Percentiles rank a stretch among this genome's conserved stretches.
Evolutionary conservation across 495 filamentous ascomycete genomes (phyloP).

Genomic region (Penicillium herquei): DNA sequence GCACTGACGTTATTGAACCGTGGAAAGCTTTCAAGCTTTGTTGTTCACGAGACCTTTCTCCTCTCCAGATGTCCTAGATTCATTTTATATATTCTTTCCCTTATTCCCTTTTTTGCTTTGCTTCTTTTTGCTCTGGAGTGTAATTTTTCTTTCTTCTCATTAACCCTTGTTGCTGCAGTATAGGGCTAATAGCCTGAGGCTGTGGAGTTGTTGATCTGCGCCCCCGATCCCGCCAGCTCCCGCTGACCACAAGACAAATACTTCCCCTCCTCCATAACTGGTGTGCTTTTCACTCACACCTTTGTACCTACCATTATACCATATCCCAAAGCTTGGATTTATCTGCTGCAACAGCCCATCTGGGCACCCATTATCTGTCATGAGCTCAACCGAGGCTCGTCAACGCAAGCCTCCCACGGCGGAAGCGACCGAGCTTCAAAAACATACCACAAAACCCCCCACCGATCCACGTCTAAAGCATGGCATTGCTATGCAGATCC

Average conservation of each 20-base stretch:
- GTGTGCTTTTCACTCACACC: not conserved
- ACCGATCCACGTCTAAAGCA: slow-evolving; percentile 60
- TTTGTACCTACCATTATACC: too few species aligned
- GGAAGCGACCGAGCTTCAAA: slow-evolving; percentile 16
- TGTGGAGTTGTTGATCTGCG: not conserved
- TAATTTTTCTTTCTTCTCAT: not conserved
- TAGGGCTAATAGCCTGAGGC: not conserved
- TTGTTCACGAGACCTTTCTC: not conserved
- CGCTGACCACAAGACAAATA: slow-evolving; percentile 3
- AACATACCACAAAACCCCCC: slow-evolving; percentile 22
- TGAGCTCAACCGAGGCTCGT: slow-evolving; percentile 42
- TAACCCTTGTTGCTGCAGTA: not conserved
- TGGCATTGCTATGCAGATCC: slow-evolving; percentile 59
- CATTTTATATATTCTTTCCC: not conserved
- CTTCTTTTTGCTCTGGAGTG: not conserved
- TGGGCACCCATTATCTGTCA: slow-evolving; percentile 17
- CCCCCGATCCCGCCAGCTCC: slow-evolving; percentile 6
- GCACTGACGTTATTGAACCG: slow-evolving; percentile 1
- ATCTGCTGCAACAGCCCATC: not conserved
- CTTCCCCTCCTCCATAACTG: not conserved
- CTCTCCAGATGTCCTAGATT: too few species aligned
- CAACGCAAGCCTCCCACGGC: slow-evolving; percentile 34
- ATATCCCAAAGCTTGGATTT: not conserved
- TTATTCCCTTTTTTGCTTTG: not conserved
- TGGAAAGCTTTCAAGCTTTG: not conserved